Conservation (phyloP, 345 rosid genomes). For the Rhodamnia argentea region DNA sequence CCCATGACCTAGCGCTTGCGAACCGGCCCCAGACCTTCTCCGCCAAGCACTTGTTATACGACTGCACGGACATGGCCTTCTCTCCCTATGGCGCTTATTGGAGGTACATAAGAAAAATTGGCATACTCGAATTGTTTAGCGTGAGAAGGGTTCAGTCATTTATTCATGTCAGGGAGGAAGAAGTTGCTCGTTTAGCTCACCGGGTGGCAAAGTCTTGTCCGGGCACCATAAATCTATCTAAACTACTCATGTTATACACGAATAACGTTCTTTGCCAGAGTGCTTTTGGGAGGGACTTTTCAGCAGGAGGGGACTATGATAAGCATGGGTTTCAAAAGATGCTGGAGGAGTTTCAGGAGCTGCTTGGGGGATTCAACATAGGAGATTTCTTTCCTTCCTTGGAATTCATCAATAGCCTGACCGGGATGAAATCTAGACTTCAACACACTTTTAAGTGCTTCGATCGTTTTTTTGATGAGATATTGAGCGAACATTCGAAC, state of each 20-base stretch:
- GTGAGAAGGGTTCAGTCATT: constrained; percentile 25
- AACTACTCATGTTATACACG: constrained; percentile 12
- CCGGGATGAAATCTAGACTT: constrained; percentile 26
- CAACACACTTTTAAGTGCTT: constrained; percentile 12
- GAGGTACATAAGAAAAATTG: constrained; percentile 26
- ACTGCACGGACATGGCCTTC: constrained; percentile 25
- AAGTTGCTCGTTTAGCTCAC: constrained; percentile 18
- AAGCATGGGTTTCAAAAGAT: constrained; percentile 29
- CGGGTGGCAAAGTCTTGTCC: constrained; percentile 13
- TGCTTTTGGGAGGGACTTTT: constrained; percentile 22
- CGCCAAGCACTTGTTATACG: constrained; percentile 24
- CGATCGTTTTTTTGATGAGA: constrained; percentile 21
- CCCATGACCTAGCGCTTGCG: constrained; percentile 30
- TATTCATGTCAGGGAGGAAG: constrained; percentile 26
- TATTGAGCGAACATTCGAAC: constrained; percentile 18
- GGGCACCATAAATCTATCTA: constrained; percentile 9
- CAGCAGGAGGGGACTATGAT: constrained; percentile 18
- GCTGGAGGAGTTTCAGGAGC: constrained; percentile 34
- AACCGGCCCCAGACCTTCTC: constrained; percentile 26
- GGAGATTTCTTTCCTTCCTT: constrained; percentile 36
- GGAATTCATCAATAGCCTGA: constrained; percentile 26
- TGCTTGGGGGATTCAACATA: constrained; percentile 19
- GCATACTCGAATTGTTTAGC: constrained; percentile 29
- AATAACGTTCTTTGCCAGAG: constrained; percentile 23
- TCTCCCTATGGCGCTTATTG: constrained; percentile 31